Evolutionary conservation across 208 protist genomes (phyloP).

Genomic region (Acanthamoeba healyi): DNA sequence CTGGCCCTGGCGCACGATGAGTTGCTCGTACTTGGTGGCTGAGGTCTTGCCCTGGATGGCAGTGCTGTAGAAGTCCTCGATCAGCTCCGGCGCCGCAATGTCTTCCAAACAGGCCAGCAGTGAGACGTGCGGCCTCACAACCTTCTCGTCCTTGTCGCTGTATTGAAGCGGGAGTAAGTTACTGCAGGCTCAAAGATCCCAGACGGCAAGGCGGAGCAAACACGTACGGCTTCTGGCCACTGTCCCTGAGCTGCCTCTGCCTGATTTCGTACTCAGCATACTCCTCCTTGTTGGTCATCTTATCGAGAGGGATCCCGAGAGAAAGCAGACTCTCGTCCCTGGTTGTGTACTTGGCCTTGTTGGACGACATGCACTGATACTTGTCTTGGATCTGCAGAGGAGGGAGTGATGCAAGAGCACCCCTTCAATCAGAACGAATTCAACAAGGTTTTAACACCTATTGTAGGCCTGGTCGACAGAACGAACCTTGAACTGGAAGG

Average conservation of each 20-base stretch:
- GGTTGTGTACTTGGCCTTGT: constrained; percentile 93
- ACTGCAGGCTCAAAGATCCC: no score
- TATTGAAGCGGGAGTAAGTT: no score
- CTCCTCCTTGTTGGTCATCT: constrained; percentile 81
- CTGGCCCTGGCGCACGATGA: no score
- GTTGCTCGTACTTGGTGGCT: constrained; percentile 82
- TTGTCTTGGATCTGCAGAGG: constrained; percentile 90
- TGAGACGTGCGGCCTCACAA: constrained; percentile 78
- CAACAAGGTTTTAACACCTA: background rate
- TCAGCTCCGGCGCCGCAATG: constrained; percentile 62
- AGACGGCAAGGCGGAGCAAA: background rate
- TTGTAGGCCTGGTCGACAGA: no score
- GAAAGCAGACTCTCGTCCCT: constrained; percentile 93
- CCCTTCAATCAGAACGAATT: background rate
- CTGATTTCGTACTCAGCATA: constrained; percentile 73
- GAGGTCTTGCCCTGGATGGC: constrained; percentile 83
- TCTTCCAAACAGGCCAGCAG: constrained; percentile 80
- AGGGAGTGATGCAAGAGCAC: background rate
- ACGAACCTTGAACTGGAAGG: constrained; percentile 62
- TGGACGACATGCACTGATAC: constrained; percentile 92
- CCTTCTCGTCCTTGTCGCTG: constrained; percentile 73
- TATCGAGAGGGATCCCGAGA: constrained; percentile 92
- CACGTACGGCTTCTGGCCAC: constrained; percentile 56
- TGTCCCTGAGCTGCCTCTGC: constrained; percentile 81
- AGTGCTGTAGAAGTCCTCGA: constrained; percentile 83